Evolutionary conservation across 768 basidiomycete genomes (phyloP).

Genomic region (Saitozyma podzolica): DNA sequence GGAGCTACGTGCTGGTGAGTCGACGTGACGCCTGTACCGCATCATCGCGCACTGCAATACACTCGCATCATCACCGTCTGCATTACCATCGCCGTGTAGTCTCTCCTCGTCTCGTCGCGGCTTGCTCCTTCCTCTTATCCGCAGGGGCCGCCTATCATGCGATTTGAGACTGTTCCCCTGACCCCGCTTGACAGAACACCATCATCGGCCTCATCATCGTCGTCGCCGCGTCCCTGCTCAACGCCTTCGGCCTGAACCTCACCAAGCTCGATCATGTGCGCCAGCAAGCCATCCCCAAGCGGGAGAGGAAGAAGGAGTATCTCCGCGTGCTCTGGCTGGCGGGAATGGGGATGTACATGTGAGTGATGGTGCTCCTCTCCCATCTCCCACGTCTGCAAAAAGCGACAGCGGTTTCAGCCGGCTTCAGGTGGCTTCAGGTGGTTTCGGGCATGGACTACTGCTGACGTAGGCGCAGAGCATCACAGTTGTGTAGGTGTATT

Average conservation of each 20-base stretch:
- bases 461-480: slow-evolving; percentile 26
- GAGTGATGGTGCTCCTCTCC: slow-evolving; percentile 38
- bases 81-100: too few relatives aligned
- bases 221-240: slow-evolving; percentile 65
- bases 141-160: too few relatives aligned
- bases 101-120: too few relatives aligned
- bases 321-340: slow-evolving; percentile 83
- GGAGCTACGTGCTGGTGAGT: slow-evolving; percentile 32
- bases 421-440: background rate
- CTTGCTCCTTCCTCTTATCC: too few relatives aligned
- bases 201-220: slow-evolving; percentile 71
- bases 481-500: slow-evolving; percentile 37
- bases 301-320: slow-evolving; percentile 72
- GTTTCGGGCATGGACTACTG: slow-evolving; percentile 6
- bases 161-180: too few relatives aligned
- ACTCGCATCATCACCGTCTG: too few relatives aligned
- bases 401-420: background rate
- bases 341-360: slow-evolving; percentile 93
- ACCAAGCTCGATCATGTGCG: slow-evolving; percentile 89
- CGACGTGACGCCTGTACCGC: background rate
- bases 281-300: slow-evolving; percentile 63
- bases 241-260: slow-evolving; percentile 73
- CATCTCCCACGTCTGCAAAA: background rate
- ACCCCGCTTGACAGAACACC: slow-evolving; percentile 26
- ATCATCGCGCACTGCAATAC: too few relatives aligned